Evolutionary conservation across 2,329 filamentous ascomycete genomes (phyloP).

Genomic region (Colletotrichum cordylinicola): DNA sequence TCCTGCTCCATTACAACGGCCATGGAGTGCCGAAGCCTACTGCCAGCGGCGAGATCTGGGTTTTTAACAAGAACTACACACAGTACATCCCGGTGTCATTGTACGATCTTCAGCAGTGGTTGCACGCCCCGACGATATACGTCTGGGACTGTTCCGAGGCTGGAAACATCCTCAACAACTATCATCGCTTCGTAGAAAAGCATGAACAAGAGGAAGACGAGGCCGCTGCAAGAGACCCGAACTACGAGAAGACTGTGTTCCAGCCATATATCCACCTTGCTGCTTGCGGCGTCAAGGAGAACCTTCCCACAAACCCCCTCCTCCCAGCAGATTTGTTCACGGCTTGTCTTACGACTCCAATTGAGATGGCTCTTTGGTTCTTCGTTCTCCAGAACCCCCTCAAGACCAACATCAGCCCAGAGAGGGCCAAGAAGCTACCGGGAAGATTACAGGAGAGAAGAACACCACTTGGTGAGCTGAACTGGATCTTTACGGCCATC

Average conservation of each 20-base stretch:
- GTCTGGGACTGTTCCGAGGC: conserved; percentile 98
- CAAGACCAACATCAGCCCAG: conserved; percentile 72
- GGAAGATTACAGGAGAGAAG: conserved; percentile 90
- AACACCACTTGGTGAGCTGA: conserved; percentile 93
- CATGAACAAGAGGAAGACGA: conserved; percentile 90
- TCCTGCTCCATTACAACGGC: conserved; percentile 98
- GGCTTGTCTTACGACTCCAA: conserved; percentile 93
- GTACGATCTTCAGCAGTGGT: conserved; percentile 94
- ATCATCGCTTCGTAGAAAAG: conserved; percentile 92
- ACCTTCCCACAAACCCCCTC: conserved; percentile 91
- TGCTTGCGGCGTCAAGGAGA: conserved; percentile 89
- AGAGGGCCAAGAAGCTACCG: conserved; percentile 87
- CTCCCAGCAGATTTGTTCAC: conserved; percentile 96
- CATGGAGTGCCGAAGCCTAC: conserved; percentile 97
- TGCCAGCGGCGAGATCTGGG: conserved; percentile 96
- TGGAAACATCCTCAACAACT: conserved; percentile 93
- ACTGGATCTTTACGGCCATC: conserved; percentile 99
- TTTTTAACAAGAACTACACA: conserved; percentile 98
- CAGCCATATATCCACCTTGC: conserved; percentile 85
- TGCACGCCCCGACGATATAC: conserved; percentile 93
- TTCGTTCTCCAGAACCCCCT: conserved; percentile 93
- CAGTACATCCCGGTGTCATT: conserved; percentile 98
- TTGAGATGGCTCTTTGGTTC: conserved; percentile 95
- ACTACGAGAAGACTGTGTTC: conserved; percentile 78
- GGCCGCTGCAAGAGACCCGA: conserved; percentile 75